Evolutionary conservation across 768 basidiomycete species (phyloP).

Genomic region (Hydnum rufescens): DNA sequence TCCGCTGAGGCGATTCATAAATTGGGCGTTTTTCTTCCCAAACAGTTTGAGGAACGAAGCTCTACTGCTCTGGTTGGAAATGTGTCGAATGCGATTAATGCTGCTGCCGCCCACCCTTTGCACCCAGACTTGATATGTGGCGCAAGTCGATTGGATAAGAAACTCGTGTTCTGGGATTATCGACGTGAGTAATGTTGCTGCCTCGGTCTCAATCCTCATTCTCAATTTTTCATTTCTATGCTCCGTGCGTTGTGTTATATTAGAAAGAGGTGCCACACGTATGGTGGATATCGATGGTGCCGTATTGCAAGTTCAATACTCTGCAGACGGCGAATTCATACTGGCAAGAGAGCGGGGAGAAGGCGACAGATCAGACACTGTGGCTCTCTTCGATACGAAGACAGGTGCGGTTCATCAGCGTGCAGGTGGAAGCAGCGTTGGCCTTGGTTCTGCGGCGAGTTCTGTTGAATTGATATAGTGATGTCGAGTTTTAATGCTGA

Average conservation of each 20-base stretch:
- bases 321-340: not conserved
- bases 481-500: not conserved
- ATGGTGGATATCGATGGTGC: not conserved
- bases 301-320: not conserved
- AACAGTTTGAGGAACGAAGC: constrained; percentile 1
- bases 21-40: not conserved
- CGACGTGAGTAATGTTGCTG: not conserved
- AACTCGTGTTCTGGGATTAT: not conserved
- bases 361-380: not conserved
- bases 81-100: not conserved
- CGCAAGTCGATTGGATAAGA: not conserved
- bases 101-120: not conserved
- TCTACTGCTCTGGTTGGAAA: not conserved
- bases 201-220: not conserved
- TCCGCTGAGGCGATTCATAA: not conserved
- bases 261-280: not conserved
- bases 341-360: not conserved
- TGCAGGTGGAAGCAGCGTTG: not conserved
- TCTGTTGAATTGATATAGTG: not conserved
- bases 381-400: not conserved
- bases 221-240: not conserved
- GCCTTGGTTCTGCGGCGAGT: not conserved
- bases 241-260: not conserved
- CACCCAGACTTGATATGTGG: not conserved
- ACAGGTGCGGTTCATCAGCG: not conserved